Conservation (phyloP, 2,329 filamentous ascomycete species). For the Colletotrichum truncatum region DNA sequence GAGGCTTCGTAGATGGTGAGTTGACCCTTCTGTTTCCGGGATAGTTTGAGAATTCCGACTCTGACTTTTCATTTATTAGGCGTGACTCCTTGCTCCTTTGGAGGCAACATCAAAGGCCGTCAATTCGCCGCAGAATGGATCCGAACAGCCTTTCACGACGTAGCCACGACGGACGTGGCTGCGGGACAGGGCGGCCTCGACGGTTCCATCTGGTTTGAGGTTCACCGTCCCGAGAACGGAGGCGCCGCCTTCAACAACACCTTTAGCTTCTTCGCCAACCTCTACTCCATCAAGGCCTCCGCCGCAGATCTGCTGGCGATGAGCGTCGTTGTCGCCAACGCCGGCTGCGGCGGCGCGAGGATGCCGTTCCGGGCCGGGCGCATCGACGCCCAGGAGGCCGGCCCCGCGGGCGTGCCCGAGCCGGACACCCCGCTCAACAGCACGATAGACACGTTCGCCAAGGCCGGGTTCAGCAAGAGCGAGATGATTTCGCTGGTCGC, state of each 20-base stretch:
- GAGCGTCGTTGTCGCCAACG: slow-evolving; percentile 37
- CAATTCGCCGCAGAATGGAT: slow-evolving; percentile 42
- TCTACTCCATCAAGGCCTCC: slow-evolving; percentile 33
- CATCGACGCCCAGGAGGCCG: slow-evolving; percentile 36
- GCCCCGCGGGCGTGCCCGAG: slow-evolving; percentile 36
- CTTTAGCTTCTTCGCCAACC: slow-evolving; percentile 34
- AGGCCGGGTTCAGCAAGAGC: slow-evolving; percentile 32
- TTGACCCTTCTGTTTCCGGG: neutral
- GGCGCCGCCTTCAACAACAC: slow-evolving; percentile 43
- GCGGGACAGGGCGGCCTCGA: slow-evolving; percentile 40
- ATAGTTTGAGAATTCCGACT: neutral
- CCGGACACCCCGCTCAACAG: slow-evolving; percentile 34
- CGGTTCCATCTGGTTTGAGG: slow-evolving; percentile 42
- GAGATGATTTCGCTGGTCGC: slow-evolving; percentile 39
- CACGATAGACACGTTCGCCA: slow-evolving; percentile 33
- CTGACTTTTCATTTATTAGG: neutral
- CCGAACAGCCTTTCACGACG: slow-evolving; percentile 42
- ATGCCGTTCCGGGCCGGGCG: slow-evolving; percentile 38
- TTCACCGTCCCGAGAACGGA: slow-evolving; percentile 38
- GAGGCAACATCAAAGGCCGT: slow-evolving; percentile 33
- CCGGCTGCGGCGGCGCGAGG: slow-evolving; percentile 34
- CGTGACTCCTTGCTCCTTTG: slow-evolving; percentile 32
- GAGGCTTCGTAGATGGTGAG: slow-evolving; percentile 35
- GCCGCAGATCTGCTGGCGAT: slow-evolving; percentile 44
- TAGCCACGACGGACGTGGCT: slow-evolving; percentile 37